A percentile compares a stretch with the other conserved stretches of the same genome.
Evolutionary conservation across 352 stramenopile genomes (phyloP).

Genomic region (Phytophthora macrochlamydospora): DNA sequence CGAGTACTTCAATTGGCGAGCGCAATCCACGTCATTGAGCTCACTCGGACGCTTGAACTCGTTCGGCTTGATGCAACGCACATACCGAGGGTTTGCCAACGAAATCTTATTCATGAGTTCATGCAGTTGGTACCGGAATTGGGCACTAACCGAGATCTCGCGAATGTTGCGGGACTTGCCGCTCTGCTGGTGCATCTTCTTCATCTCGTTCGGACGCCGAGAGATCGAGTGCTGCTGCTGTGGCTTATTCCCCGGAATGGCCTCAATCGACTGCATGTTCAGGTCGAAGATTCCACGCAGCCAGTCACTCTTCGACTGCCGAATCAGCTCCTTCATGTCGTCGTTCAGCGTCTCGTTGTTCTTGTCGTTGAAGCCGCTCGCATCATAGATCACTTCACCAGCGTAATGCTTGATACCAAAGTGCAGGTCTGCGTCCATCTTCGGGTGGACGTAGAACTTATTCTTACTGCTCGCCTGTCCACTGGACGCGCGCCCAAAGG

Average conservation of each 20-base stretch:
- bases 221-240: constrained; percentile 77
- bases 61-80: constrained; percentile 91
- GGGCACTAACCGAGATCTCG: constrained; percentile 85
- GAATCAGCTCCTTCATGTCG: constrained; percentile 93
- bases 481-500: constrained; percentile 75
- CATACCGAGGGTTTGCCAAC: constrained; percentile 85
- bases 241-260: constrained; percentile 70
- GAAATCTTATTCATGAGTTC: constrained; percentile 92
- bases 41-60: constrained; percentile 80
- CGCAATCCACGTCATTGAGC: constrained; percentile 84
- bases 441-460: constrained; percentile 90
- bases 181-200: constrained; percentile 37
- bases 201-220: constrained; percentile 61
- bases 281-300: constrained; percentile 86
- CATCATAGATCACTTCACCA: constrained; percentile 97
- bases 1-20: constrained; percentile 91
- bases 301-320: constrained; percentile 84
- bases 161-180: constrained; percentile 86
- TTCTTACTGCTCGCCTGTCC: constrained; percentile 72
- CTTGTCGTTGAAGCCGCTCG: constrained; percentile 98
- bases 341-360: constrained; percentile 98
- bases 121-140: constrained; percentile 90
- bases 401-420: constrained; percentile 92
- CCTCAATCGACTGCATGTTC: constrained; percentile 87
- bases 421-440: constrained; percentile 88